Evolutionary conservation across 2,329 filamentous ascomycete genomes (phyloP).

Genomic region (Thielaviopsis punctulata): DNA sequence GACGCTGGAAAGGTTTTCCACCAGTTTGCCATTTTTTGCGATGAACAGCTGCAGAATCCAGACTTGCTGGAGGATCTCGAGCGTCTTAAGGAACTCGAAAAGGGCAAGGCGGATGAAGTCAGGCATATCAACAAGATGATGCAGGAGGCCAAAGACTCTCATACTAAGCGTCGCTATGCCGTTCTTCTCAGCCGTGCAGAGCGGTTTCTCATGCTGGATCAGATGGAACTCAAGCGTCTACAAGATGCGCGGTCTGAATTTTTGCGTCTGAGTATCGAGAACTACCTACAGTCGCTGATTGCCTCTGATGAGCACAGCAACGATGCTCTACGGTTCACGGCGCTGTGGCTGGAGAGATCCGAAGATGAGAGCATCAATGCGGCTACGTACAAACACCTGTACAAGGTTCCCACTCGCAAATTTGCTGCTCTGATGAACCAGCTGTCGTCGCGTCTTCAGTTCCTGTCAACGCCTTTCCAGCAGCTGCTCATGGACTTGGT

Average conservation of each 20-base stretch:
- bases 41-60: conserved; percentile 77
- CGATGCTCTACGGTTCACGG: conserved; percentile 79
- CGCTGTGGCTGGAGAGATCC: conserved; percentile 81
- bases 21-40: conserved; percentile 88
- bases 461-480: conserved; percentile 56
- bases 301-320: conserved; percentile 82
- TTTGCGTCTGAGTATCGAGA: conserved; percentile 75
- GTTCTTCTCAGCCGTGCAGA: conserved; percentile 54
- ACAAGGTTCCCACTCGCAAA: conserved; percentile 69
- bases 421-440: conserved; percentile 92
- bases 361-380: conserved; percentile 60
- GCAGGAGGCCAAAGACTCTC: conserved; percentile 32
- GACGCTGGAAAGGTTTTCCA: conserved; percentile 83
- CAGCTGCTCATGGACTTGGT: conserved; percentile 55
- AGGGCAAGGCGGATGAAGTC: conserved; percentile 52
- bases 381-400: conserved; percentile 53
- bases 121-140: conserved; percentile 42
- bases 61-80: conserved; percentile 72
- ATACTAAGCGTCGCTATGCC: conserved; percentile 37
- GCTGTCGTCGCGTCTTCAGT: conserved; percentile 76
- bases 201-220: conserved; percentile 79
- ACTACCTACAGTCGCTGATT: conserved; percentile 71
- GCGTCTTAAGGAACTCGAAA: conserved; percentile 52
- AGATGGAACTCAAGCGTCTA: conserved; percentile 68
- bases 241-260: conserved; percentile 64